Conservation (phyloP, 1,139 yeast genomes). For the Pichia sp. region DNA sequence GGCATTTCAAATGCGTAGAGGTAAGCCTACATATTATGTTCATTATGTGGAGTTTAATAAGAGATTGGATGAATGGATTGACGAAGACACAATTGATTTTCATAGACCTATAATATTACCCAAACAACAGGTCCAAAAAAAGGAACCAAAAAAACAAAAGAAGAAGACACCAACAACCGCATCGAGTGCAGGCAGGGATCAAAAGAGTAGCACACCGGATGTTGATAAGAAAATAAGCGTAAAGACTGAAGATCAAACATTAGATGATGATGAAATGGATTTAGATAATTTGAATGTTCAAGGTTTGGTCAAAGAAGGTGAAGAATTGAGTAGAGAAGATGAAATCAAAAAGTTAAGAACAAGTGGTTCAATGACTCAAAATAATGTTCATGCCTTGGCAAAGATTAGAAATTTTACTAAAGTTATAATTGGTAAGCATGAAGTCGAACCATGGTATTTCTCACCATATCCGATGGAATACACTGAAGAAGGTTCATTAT, state of each 20-base stretch:
- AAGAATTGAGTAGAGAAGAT: constrained; percentile 75
- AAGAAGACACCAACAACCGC: constrained; percentile 28
- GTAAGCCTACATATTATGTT: constrained; percentile 77
- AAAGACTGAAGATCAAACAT: constrained; percentile 7
- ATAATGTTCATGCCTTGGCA: constrained; percentile 68
- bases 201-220: constrained; percentile 10
- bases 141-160: constrained; percentile 42
- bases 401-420: constrained; percentile 76
- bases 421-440: constrained; percentile 80
- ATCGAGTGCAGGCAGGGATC: constrained; percentile 3
- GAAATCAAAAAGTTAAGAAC: constrained; percentile 89
- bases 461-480: constrained; percentile 94
- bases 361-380: constrained; percentile 94
- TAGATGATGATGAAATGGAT: constrained; percentile 67
- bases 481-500: constrained; percentile 83
- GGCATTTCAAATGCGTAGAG: constrained; percentile 69
- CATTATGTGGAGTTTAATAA: constrained; percentile 93
- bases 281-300: constrained; percentile 80
- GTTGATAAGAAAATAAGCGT: constrained; percentile 8
- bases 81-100: constrained; percentile 62
- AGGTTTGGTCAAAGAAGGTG: constrained; percentile 60
- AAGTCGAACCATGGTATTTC: constrained; percentile 98
- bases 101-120: constrained; percentile 66
- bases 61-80: constrained; percentile 91
- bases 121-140: constrained; percentile 39